These are phyloP conservation scores for Aspergillus pseudotamarii DNA, from an alignment of 2,329 filamentous ascomycete genomes.

Conservation along the genomic window DNA sequence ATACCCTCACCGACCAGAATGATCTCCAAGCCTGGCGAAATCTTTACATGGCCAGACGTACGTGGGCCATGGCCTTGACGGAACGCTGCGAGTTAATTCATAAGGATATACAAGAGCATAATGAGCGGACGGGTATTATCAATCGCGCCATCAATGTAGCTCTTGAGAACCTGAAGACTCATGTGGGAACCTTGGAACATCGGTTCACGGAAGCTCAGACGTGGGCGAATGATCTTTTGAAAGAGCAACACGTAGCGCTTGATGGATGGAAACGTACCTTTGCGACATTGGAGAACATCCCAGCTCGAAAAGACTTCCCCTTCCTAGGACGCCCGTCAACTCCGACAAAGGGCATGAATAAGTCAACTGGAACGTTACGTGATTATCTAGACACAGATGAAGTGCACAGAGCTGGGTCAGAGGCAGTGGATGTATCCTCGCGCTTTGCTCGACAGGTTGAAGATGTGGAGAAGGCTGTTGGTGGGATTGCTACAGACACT, in stretches of 20 bases:
- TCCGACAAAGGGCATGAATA: slow-evolving; percentile 46
- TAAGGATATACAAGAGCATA: slow-evolving; percentile 59
- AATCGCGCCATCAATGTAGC: slow-evolving; percentile 80
- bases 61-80: slow-evolving; percentile 74
- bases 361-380: slow-evolving; percentile 62
- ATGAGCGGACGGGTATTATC: slow-evolving; percentile 55
- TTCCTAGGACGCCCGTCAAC: slow-evolving; percentile 45
- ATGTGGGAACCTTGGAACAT: slow-evolving; percentile 48
- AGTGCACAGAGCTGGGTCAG: slow-evolving; percentile 70
- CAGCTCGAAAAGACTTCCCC: slow-evolving; percentile 47
- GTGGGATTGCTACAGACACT: slow-evolving; percentile 62
- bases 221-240: slow-evolving; percentile 49
- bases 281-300: slow-evolving; percentile 42
- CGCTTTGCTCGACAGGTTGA: slow-evolving; percentile 63
- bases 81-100: slow-evolving; percentile 71
- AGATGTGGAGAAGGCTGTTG: slow-evolving; percentile 63
- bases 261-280: slow-evolving; percentile 47
- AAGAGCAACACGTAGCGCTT: slow-evolving; percentile 48
- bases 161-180: slow-evolving; percentile 68
- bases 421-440: slow-evolving; percentile 61
- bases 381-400: slow-evolving; percentile 77
- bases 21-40: slow-evolving; percentile 86
- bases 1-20: slow-evolving; percentile 77
- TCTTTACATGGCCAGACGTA: slow-evolving; percentile 76
- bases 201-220: slow-evolving; percentile 49